phyloP scores from a whole-genome alignment of 768 basidiomycete genomes.

The Amanita pallidorosea region DNA sequence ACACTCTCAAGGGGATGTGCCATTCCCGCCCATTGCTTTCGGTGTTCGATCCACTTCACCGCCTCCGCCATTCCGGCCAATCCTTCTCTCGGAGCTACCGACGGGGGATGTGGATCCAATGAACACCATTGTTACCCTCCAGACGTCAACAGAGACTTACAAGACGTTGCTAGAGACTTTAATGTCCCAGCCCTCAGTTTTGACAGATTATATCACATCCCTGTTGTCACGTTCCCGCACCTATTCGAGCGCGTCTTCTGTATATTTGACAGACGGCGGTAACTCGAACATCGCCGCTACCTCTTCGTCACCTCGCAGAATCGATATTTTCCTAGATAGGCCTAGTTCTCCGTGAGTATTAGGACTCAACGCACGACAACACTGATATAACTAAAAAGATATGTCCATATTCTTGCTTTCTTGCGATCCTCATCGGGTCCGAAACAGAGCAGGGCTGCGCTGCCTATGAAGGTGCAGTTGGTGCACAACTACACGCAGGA shows the following conservation, averaged over 20 bases:
- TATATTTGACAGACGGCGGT: slow-evolving; percentile 43
- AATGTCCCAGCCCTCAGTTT: slow-evolving; percentile 55
- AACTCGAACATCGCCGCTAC: slow-evolving; percentile 46
- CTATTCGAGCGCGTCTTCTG: slow-evolving; percentile 39
- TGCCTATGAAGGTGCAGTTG: slow-evolving; percentile 2
- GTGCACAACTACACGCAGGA: slow-evolving; percentile 18
- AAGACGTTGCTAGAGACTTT: slow-evolving; percentile 61
- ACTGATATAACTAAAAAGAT: slow-evolving; percentile 30
- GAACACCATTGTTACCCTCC: slow-evolving; percentile 58
- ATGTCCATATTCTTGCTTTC: slow-evolving; percentile 59
- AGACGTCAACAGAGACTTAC: slow-evolving; percentile 59
- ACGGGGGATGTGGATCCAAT: slow-evolving; percentile 38
- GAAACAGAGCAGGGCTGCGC: slow-evolving; percentile 2
- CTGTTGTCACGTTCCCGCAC: slow-evolving; percentile 25
- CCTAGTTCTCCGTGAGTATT: slow-evolving; percentile 65
- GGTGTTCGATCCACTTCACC: slow-evolving; percentile 20
- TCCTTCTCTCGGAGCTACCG: slow-evolving; percentile 54
- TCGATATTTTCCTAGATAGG: slow-evolving; percentile 74
- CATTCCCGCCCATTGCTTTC: slow-evolving; percentile 40
- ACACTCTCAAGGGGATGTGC: slow-evolving; percentile 25
- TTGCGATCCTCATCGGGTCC: slow-evolving; percentile 43
- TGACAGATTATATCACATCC: slow-evolving; percentile 44
- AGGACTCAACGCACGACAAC: too few species aligned
- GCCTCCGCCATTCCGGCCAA: slow-evolving; percentile 51
- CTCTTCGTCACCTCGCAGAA: slow-evolving; percentile 28